Percentiles rank a stretch among this genome's conserved stretches.
phyloP scores from a whole-genome alignment of 306 rosid species.

The Lathyrus oleraceus region DNA sequence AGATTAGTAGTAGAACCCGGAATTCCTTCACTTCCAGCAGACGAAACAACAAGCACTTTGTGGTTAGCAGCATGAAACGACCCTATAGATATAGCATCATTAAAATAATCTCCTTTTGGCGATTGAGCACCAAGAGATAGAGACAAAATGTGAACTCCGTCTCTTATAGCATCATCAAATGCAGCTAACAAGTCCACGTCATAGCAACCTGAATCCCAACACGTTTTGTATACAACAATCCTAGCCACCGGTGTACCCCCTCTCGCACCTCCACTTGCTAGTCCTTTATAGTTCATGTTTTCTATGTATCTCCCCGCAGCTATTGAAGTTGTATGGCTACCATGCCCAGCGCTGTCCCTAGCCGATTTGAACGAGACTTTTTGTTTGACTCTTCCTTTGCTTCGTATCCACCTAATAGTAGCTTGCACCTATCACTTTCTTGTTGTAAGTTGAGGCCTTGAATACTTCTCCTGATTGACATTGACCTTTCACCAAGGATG shows the following conservation, averaged over 20 bases:
- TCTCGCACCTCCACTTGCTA: slow-evolving; percentile 74
- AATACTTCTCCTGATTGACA: slow-evolving; percentile 79
- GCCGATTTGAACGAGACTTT: slow-evolving; percentile 62
- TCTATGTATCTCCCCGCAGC: slow-evolving; percentile 73
- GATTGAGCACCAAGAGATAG: slow-evolving; percentile 74
- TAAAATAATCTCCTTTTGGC: slow-evolving; percentile 81
- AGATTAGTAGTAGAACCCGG: slow-evolving; percentile 70
- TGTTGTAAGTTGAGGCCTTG: slow-evolving; percentile 82
- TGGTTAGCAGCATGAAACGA: slow-evolving; percentile 74
- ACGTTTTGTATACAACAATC: slow-evolving; percentile 72
- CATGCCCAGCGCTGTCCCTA: slow-evolving; percentile 83
- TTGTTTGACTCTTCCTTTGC: slow-evolving; percentile 61
- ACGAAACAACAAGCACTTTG: slow-evolving; percentile 75
- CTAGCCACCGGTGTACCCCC: slow-evolving; percentile 87
- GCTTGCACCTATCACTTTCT: slow-evolving; percentile 87
- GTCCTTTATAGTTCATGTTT: slow-evolving; percentile 74
- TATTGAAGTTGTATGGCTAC: too few relatives aligned
- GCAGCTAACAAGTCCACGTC: slow-evolving; percentile 81
- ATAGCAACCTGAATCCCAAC: slow-evolving; percentile 88
- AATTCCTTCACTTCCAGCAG: slow-evolving; percentile 73
- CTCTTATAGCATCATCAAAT: slow-evolving; percentile 83
- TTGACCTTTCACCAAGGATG: slow-evolving; percentile 68
- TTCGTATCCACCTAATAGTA: slow-evolving; percentile 72
- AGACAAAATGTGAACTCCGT: slow-evolving; percentile 75
- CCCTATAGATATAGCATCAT: slow-evolving; percentile 82